Evolutionary conservation across 2,329 filamentous ascomycete genomes (phyloP).

Genomic region (Colletotrichum echinochloae): DNA sequence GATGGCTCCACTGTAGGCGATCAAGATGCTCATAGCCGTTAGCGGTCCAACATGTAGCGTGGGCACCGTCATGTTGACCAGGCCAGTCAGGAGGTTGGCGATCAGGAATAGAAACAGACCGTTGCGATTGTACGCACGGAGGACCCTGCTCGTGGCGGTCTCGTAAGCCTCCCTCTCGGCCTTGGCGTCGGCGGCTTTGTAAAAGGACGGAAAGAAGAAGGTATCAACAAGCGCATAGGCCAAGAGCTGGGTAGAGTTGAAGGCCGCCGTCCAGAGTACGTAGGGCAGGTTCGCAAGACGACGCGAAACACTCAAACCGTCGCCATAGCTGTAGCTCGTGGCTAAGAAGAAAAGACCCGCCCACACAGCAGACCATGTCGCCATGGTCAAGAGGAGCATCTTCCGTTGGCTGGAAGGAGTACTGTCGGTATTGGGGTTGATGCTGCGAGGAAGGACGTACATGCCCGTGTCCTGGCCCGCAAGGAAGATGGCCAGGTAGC

Average conservation of each 20-base stretch:
- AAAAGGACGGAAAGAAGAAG: slow-evolving; percentile 79
- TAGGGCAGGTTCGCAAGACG: slow-evolving; percentile 94
- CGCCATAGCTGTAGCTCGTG: slow-evolving; percentile 76
- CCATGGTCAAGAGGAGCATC: slow-evolving; percentile 72
- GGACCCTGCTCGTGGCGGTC: slow-evolving; percentile 81
- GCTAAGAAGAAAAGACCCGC: slow-evolving; percentile 75
- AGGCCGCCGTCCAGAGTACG: slow-evolving; percentile 90
- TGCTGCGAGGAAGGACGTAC: slow-evolving; percentile 75
- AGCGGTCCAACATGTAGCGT: slow-evolving; percentile 78
- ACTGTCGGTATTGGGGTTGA: slow-evolving; percentile 57
- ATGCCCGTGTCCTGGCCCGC: slow-evolving; percentile 87
- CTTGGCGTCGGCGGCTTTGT: slow-evolving; percentile 66
- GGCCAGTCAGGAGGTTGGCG: slow-evolving; percentile 89
- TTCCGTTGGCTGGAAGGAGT: slow-evolving; percentile 62
- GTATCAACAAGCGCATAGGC: slow-evolving; percentile 84
- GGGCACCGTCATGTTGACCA: slow-evolving; percentile 87
- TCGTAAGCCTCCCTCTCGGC: slow-evolving; percentile 74
- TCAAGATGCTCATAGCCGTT: slow-evolving; percentile 78
- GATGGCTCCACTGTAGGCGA: slow-evolving; percentile 76
- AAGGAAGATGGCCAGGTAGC: slow-evolving; percentile 95
- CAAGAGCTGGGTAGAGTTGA: slow-evolving; percentile 86
- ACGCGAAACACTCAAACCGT: slow-evolving; percentile 83
- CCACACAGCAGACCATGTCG: slow-evolving; percentile 76
- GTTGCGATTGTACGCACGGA: slow-evolving; percentile 89
- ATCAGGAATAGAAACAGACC: slow-evolving; percentile 86